Percentiles rank a stretch among this genome's conserved stretches.
Conservation (phyloP, 257 asterid species). For the Echites panduratus region DNA sequence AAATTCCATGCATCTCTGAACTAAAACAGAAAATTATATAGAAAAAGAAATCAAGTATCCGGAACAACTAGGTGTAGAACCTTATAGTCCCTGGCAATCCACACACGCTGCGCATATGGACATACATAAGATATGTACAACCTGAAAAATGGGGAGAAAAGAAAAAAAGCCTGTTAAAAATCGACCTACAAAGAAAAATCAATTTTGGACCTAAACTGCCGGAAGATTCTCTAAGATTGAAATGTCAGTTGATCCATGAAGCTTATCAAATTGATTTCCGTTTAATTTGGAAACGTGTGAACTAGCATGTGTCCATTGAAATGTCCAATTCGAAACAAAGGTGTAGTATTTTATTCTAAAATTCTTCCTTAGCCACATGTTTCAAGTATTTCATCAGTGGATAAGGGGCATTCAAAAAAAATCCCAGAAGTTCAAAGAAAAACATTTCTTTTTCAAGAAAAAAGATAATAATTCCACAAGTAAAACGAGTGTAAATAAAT, state of each 20-base stretch:
- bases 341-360: not conserved
- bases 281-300: not conserved
- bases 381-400: not conserved
- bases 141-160: constrained; percentile 40
- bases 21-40: not conserved
- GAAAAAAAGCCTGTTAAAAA: not conserved
- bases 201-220: not conserved
- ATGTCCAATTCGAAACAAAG: not conserved
- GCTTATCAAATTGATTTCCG: no score
- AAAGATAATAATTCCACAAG: not conserved
- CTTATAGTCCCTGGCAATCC: constrained; percentile 81
- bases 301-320: not conserved
- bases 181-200: not conserved
- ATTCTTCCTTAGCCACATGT: not conserved
- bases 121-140: constrained; percentile 71
- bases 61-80: constrained; percentile 27
- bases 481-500: not conserved
- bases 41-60: not conserved
- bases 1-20: not conserved
- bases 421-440: not conserved
- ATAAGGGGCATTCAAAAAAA: not conserved
- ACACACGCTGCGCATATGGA: constrained; percentile 83
- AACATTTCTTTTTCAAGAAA: not conserved
- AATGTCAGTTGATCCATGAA: not conserved
- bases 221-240: not conserved